Evolutionary conservation across 202 grass and related monocot genomes (phyloP).

Genomic region (Sporobolus alterniflorus): DNA sequence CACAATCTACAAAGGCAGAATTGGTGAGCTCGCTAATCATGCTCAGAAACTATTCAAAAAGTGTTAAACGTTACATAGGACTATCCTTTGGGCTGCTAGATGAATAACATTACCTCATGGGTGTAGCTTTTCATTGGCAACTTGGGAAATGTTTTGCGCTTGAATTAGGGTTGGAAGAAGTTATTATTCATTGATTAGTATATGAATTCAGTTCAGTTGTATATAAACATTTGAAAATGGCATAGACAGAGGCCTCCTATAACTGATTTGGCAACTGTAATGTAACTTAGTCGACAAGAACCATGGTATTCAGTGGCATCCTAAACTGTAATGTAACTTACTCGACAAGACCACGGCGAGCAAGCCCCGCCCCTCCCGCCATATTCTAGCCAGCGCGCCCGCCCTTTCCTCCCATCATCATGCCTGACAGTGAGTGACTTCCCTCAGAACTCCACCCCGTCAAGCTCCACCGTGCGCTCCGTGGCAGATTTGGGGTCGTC

Average conservation of each 20-base stretch:
- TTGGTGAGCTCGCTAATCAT: neutral
- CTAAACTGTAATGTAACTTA: neutral
- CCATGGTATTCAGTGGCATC: neutral
- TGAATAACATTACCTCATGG: slow-evolving; percentile 67
- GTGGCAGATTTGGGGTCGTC: slow-evolving; percentile 61
- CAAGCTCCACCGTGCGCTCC: slow-evolving; percentile 66
- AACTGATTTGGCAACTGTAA: neutral
- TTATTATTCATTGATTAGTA: neutral
- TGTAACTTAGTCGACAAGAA: neutral
- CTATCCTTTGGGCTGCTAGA: neutral
- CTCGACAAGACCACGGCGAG: slow-evolving; percentile 56
- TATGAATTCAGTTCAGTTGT: neutral
- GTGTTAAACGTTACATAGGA: neutral
- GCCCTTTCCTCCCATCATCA: slow-evolving; percentile 79
- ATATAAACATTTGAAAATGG: neutral
- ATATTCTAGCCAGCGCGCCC: slow-evolving; percentile 62
- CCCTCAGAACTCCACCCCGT: slow-evolving; percentile 85
- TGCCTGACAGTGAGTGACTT: slow-evolving; percentile 79
- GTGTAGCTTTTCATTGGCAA: slow-evolving; percentile 92
- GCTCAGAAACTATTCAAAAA: neutral
- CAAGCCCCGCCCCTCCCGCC: slow-evolving; percentile 46
- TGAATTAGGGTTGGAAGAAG: neutral
- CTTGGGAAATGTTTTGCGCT: neutral
- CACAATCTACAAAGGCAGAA: slow-evolving; percentile 64
- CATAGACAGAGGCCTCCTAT: neutral